Percentiles rank a stretch among this genome's conserved stretches.
Evolutionary conservation across 169 alveolate species (phyloP).

Genomic region (Plasmodium ovale): DNA sequence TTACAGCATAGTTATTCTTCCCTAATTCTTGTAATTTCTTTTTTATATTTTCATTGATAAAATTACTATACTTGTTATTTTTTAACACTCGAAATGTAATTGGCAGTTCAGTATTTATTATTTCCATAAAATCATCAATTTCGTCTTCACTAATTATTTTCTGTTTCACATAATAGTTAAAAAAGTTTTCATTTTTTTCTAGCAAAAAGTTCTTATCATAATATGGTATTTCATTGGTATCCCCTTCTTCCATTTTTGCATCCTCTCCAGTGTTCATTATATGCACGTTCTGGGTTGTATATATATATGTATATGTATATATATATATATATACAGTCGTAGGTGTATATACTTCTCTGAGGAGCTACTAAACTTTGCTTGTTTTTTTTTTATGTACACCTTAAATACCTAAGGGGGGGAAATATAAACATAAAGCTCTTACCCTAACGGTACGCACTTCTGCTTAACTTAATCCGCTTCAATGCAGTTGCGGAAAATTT

Average conservation of each 20-base stretch:
- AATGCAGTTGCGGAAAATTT: no score
- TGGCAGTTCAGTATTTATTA: slow-evolving; percentile 77
- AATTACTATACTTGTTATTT: slow-evolving; percentile 56
- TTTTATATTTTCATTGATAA: slow-evolving; percentile 55
- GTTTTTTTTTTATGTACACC: no score
- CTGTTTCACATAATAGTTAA: slow-evolving; percentile 79
- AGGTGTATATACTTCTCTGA: no score
- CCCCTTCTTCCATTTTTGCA: slow-evolving; percentile 73
- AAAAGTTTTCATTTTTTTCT: slow-evolving; percentile 78
- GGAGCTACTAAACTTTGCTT: no score
- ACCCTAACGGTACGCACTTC: background rate
- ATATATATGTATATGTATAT: slow-evolving; percentile 15
- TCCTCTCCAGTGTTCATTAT: no score
- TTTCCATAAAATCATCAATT: slow-evolving; percentile 78
- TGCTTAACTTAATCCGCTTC: background rate
- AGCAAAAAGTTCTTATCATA: slow-evolving; percentile 27
- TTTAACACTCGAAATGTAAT: slow-evolving; percentile 80
- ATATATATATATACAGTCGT: background rate
- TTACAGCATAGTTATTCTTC: slow-evolving; percentile 39
- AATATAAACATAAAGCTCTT: background rate
- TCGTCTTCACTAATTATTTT: slow-evolving; percentile 78
- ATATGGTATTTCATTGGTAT: slow-evolving; percentile 49
- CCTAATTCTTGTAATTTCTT: slow-evolving; percentile 51
- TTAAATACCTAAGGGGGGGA: background rate
- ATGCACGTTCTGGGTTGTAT: slow-evolving; percentile 74